phyloP scores from a whole-genome alignment of 2,329 filamentous ascomycete species.

The Clonostachys rosea region DNA sequence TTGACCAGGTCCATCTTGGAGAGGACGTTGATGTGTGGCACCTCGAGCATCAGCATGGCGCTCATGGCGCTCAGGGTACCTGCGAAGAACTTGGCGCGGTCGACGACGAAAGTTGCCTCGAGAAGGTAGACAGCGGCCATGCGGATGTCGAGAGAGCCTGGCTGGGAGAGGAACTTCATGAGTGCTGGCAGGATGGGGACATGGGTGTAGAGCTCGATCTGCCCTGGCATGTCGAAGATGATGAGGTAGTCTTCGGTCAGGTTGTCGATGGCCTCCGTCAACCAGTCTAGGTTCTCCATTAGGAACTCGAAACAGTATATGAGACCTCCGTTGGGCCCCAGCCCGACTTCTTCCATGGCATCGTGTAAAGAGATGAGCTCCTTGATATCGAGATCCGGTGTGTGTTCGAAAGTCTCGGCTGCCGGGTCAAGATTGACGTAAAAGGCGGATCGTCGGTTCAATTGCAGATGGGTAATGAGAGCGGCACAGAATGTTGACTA shows the following conservation, averaged over 20 bases:
- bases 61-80: conserved; percentile 96
- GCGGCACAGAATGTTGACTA: conserved; percentile 91
- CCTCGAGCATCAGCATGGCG: conserved; percentile 97
- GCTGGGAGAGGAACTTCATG: conserved; percentile 73
- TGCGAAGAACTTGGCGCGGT: conserved; percentile 95
- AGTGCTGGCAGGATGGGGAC: conserved; percentile 86
- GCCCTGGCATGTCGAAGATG: conserved; percentile 97
- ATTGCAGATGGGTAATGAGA: conserved; percentile 87
- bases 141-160: conserved; percentile 80
- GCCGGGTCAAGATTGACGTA: conserved; percentile 98
- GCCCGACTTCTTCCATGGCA: conserved; percentile 91
- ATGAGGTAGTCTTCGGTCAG: conserved; percentile 94
- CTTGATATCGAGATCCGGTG: conserved; percentile 91
- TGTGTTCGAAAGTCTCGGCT: conserved; percentile 86
- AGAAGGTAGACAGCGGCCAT: conserved; percentile 92
- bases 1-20: conserved; percentile 98
- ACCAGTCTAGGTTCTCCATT: conserved; percentile 88
- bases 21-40: conserved; percentile 93
- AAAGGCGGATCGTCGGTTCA: conserved; percentile 89
- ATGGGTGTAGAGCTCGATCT: conserved; percentile 98
- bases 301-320: conserved; percentile 98
- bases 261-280: conserved; percentile 78
- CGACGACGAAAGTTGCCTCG: conserved; percentile 92
- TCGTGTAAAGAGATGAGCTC: conserved; percentile 91
- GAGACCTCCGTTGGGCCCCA: conserved; percentile 87